Conservation (phyloP, 2,329 filamentous ascomycete species). For the Gremmenia infestans region DNA sequence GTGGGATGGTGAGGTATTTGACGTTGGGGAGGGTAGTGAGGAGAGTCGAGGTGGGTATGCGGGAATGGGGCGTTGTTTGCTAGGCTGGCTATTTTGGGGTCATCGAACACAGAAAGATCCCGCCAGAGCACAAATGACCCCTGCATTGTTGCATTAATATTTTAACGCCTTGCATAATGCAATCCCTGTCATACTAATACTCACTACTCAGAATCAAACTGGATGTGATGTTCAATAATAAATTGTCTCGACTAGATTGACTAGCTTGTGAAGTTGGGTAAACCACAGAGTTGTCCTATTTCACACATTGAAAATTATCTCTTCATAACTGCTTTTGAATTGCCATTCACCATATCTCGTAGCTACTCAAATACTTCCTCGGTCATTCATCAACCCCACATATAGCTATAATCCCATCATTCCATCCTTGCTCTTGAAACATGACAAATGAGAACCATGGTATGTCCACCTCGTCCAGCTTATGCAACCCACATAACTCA, state of each 20-base stretch:
- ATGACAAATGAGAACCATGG: conserved; percentile 20
- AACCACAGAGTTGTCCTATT: too few species aligned
- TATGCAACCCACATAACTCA: conserved; percentile 15
- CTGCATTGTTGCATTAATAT: neutral
- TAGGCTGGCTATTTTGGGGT: conserved; percentile 11
- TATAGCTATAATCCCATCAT: neutral
- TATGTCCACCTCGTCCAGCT: conserved; percentile 21
- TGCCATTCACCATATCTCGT: conserved; percentile 2
- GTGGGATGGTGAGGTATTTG: neutral
- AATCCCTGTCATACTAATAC: too few species aligned
- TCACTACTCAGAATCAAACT: neutral
- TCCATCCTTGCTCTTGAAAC: conserved; percentile 1
- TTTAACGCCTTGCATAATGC: neutral
- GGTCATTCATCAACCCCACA: neutral
- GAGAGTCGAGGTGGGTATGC: neutral
- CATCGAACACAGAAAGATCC: conserved; percentile 1
- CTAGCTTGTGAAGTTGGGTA: too few species aligned
- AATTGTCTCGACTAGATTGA: too few species aligned
- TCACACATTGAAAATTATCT: neutral
- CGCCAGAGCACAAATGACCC: neutral
- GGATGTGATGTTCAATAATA: neutral
- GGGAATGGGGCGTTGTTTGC: conserved; percentile 3
- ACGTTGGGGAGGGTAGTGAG: neutral
- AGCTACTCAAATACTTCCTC: neutral
- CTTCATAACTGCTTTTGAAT: conserved; percentile 9